Percentiles rank a stretch among this genome's conserved stretches.
phyloP scores from a whole-genome alignment of 163 green algal species.

The Chloroidium sp. region DNA sequence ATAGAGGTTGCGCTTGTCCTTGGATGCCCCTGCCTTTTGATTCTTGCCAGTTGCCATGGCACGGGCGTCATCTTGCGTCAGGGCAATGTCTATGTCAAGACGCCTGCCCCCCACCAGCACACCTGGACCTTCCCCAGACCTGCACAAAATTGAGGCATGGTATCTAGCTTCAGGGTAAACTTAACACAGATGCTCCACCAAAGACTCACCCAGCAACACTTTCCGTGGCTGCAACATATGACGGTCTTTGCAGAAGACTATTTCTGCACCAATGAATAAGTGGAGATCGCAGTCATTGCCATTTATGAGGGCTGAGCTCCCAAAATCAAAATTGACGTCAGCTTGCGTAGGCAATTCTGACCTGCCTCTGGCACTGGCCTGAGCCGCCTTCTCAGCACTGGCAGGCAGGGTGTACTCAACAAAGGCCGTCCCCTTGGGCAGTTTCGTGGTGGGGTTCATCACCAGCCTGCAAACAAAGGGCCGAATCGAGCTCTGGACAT shows the following conservation, averaged over 20 bases:
- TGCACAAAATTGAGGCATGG: constrained; percentile 6
- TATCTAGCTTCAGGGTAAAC: no score
- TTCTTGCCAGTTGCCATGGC: constrained; percentile 44
- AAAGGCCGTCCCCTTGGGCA: constrained; percentile 90
- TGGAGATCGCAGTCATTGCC: no score
- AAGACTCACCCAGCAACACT: background rate
- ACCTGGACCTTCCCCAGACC: constrained; percentile 37
- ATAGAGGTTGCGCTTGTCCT: constrained; percentile 78
- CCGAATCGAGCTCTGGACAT: background rate
- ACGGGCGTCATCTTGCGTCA: constrained; percentile 62
- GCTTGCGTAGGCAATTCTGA: no score
- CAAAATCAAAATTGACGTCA: no score
- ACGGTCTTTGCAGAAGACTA: no score
- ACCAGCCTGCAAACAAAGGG: constrained; percentile 34
- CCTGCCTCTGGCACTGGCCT: background rate
- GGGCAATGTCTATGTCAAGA: constrained; percentile 68
- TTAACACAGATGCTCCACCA: no score
- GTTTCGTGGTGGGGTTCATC: constrained; percentile 65
- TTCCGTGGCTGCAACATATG: no score
- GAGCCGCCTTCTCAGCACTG: constrained; percentile 38
- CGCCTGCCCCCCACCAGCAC: constrained; percentile 55
- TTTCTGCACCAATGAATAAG: no score
- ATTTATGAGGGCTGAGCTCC: no score
- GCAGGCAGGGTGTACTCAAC: constrained; percentile 68
- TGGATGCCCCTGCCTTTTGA: constrained; percentile 1